Conservation (phyloP, 306 rosid genomes). For the Geum urbanum region DNA sequence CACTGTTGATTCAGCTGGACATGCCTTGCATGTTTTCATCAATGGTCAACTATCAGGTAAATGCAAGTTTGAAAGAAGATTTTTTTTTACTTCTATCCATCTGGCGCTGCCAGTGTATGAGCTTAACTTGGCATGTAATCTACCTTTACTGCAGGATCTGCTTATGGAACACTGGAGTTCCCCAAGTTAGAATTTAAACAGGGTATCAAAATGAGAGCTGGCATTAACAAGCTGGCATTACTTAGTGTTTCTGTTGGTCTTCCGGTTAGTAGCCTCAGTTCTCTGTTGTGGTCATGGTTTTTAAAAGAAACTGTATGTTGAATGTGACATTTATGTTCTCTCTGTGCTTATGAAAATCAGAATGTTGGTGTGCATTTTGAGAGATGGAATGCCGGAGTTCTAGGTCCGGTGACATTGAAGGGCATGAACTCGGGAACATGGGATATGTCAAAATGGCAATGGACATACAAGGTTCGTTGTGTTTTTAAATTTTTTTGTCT, state of each 20-base stretch:
- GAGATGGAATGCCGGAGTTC: conserved; percentile 89
- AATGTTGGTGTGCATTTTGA: conserved; percentile 79
- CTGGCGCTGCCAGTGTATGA: conserved; percentile 3
- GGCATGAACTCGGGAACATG: conserved; percentile 83
- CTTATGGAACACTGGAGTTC: conserved; percentile 50
- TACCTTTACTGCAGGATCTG: conserved; percentile 51
- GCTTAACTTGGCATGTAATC: conserved; percentile 18
- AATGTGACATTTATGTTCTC: conserved; percentile 6
- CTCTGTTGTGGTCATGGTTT: conserved; percentile 7
- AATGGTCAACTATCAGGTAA: conserved; percentile 86
- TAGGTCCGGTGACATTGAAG: conserved; percentile 77
- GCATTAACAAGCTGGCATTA: conserved; percentile 86
- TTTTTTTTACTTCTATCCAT: background rate
- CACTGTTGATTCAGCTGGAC: conserved; percentile 80
- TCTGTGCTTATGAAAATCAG: conserved; percentile 37
- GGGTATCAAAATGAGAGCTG: conserved; percentile 54
- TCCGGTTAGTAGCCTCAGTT: conserved; percentile 53
- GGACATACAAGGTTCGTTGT: conserved; percentile 85
- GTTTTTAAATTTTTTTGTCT: background rate
- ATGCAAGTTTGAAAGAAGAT: conserved; percentile 21
- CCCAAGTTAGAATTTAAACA: conserved; percentile 65
- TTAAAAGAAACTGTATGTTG: background rate
- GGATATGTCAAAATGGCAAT: conserved; percentile 75
- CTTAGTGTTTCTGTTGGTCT: conserved; percentile 84
- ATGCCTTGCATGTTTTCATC: conserved; percentile 81